A percentile compares a stretch with the other conserved stretches of the same genome.
phyloP scores from a whole-genome alignment of 75 land plant species.

The Pseudotsuga menziesii region DNA sequence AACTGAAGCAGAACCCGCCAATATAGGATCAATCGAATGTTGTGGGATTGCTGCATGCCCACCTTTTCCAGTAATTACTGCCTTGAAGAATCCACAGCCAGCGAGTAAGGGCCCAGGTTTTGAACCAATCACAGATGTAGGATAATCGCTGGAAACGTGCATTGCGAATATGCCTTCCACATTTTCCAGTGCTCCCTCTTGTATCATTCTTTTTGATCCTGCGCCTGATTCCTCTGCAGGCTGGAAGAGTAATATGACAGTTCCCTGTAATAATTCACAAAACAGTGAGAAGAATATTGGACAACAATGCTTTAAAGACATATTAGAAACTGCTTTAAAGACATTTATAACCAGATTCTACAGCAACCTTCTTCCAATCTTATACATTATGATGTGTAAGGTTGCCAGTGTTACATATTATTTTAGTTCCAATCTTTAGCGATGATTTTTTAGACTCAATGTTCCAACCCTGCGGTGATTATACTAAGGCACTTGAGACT shows the following conservation, averaged over 20 bases:
- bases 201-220: slow-evolving; percentile 78
- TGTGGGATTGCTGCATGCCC: slow-evolving; percentile 43
- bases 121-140: slow-evolving; percentile 43
- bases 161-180: slow-evolving; percentile 80
- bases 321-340: no score
- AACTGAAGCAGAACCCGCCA: slow-evolving; percentile 76
- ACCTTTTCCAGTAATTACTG: slow-evolving; percentile 48
- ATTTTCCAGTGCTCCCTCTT: slow-evolving; percentile 67
- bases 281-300: neutral
- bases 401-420: no score
- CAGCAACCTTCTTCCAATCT: no score
- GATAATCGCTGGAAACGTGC: slow-evolving; percentile 44
- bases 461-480: no score
- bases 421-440: no score
- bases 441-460: no score
- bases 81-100: slow-evolving; percentile 73
- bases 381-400: no score
- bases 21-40: slow-evolving; percentile 49
- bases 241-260: slow-evolving; percentile 78
- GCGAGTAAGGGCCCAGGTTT: slow-evolving; percentile 72
- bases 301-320: no score
- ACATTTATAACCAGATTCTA: no score
- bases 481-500: no score
- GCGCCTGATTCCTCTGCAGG: slow-evolving; percentile 83
- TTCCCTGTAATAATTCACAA: slow-evolving; percentile 44